Base-by-base conservation (phyloP, 78 protist genomes). In the Carpediemonas membranifera region DNA sequence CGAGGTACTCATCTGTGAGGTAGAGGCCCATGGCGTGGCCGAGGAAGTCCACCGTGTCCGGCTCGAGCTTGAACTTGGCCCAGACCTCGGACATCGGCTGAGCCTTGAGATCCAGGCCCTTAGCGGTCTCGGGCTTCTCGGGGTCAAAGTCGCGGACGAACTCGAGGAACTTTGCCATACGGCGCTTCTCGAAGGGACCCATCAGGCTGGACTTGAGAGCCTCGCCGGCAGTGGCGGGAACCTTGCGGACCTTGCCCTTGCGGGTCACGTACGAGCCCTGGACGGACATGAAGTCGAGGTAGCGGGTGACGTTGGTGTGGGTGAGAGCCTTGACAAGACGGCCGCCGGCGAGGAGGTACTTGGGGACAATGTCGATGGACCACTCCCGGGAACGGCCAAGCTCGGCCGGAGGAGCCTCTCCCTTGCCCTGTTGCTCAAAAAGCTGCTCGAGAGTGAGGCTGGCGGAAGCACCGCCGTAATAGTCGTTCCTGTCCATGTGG, bases 401-500 rank as follows among this genome's bases (percentile, higher is more conserved):
- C 28, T 19, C 11, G 27, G 24, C 68, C 19, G 78, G 64, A 21
- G 84, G 64, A 30, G 39, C 73, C 30, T 3, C 52, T 27, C 53
- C 35, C 27, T 68, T 73, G 31, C 34, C 34, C 75, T 83, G 81
- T 33, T 57, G 34, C 70, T 75, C 73, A 54, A 71, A 90, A 43
- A 88, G 77, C 79, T 92, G 95, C 25, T 67, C 52, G 39, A 93
- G 79, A 63, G 87, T 87, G 35, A 90, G 73, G 16, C 96, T 90
- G 2, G 98, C 99, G 47, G 84, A 73, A 55, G 85, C 98, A 36
- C 94, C 98, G 36, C 99, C 99, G 67, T 95, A 95, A 83, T 91
- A 95, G 71, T 78, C 74, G 77, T 95, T 93, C 58, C 97, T 75
- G 84, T 93, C 99, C 87, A 96, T 84, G 66, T 92, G 97, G 50